Base-by-base conservation (phyloP, 2,329 filamentous ascomycete species). In the Xylariales sp. region DNA sequence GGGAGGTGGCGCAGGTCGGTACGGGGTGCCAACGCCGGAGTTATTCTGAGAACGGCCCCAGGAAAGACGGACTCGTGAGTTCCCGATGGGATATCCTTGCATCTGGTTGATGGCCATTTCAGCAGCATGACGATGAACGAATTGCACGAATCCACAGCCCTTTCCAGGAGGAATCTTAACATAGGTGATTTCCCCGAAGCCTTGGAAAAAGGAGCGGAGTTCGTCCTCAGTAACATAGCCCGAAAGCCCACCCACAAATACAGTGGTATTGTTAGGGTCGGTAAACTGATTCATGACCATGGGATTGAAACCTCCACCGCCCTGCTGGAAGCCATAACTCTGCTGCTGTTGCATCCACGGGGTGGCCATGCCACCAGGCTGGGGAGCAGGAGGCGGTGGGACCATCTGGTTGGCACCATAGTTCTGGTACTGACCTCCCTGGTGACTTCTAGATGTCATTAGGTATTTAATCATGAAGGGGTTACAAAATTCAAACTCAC, bases 91-190 rank as follows among this genome's bases (percentile, higher is more conserved):
- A 63, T 98, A 98, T 44, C 93, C 93, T 69, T 98, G 93, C 93
- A 98, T 98, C 70, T 98, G 93, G 71, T 98, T 98, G 78, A 98
- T 98, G 52, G 93, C 93, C 93, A 98, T 98, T 72, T 98, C 93
- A 12, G 93, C 93, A 37, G 93, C 93, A 58, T 98, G 93, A 50
- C 93, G 89, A 71, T 98, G 93, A 40, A 98, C 93, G 55, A 98
- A 98, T 67, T 98, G 93, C 42, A 98, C 93, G 60, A 98, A 98
- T 41, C 93, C 93, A 59, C 93, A 98, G 52, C 93, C 93, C 79
- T 98, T 98, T 70, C 93, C 93, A 48, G 93, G 91, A 38, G 93
- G 93, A 42, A 98, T 98, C 82, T 98, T 98, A 72, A 98, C 93
- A 63, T 98, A 98, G 55, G 93, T 98, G 60, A 98, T 98, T 64